Conservation (phyloP, 306 rosid species). For the Dalbergia cochinchinensis region DNA sequence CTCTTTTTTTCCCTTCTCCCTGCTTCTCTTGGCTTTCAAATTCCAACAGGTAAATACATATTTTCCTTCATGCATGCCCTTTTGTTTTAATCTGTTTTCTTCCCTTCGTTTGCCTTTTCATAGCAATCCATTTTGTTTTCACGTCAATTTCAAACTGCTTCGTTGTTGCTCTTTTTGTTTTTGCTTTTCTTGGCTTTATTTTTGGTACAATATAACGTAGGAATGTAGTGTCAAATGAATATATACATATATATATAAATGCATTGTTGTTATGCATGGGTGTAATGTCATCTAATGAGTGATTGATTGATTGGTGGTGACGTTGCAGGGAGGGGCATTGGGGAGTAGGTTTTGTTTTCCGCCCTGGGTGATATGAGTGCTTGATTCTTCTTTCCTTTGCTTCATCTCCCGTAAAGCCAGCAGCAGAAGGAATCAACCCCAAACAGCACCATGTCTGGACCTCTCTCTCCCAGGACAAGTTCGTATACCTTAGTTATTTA, state of each 20-base stretch:
- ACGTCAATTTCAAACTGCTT: no score
- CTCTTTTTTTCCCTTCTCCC: constrained; percentile 39
- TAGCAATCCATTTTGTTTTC: background rate
- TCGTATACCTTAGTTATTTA: background rate
- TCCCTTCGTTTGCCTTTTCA: background rate
- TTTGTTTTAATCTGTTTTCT: background rate
- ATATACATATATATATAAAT: no score
- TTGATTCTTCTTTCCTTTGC: constrained; percentile 56
- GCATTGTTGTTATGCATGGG: no score
- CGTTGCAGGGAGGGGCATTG: constrained; percentile 65
- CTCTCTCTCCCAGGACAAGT: constrained; percentile 48
- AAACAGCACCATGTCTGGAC: constrained; percentile 56
- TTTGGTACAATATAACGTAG: background rate
- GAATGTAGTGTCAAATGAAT: background rate
- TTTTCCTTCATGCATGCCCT: background rate
- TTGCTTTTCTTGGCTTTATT: no score
- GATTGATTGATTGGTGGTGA: constrained; percentile 21
- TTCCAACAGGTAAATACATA: constrained; percentile 47
- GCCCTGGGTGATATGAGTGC: constrained; percentile 68
- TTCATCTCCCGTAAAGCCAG: constrained; percentile 36
- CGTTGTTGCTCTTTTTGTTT: no score
- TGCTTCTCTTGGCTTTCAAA: constrained; percentile 32
- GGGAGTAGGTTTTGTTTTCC: constrained; percentile 47
- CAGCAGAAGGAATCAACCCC: constrained; percentile 17
- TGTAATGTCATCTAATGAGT: no score